Conservation (phyloP, 495 filamentous ascomycete species). For the Penicillium desertorum region DNA sequence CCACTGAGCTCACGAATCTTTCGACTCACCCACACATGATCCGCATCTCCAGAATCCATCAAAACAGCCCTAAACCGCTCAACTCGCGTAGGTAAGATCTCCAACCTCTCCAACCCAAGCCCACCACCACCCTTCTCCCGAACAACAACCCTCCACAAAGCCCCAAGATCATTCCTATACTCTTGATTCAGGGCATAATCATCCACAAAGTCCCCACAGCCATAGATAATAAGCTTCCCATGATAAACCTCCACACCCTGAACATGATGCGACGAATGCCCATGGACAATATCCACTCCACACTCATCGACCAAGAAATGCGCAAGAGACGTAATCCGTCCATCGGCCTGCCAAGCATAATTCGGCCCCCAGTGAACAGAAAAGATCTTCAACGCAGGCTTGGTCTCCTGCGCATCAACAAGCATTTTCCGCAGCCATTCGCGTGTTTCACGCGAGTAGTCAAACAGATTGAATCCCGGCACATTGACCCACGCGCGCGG, state of each 20-base stretch:
- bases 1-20: slow-evolving; percentile 23
- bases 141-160: slow-evolving; percentile 41
- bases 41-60: slow-evolving; percentile 20
- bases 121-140: slow-evolving; percentile 4
- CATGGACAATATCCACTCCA: slow-evolving; percentile 46
- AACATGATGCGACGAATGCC: slow-evolving; percentile 46
- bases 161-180: slow-evolving; percentile 44
- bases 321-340: slow-evolving; percentile 32
- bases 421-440: slow-evolving; percentile 25
- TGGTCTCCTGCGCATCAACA: background rate
- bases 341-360: slow-evolving; percentile 36
- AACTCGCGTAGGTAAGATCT: slow-evolving; percentile 34
- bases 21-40: slow-evolving; percentile 30
- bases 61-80: slow-evolving; percentile 29
- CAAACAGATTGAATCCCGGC: slow-evolving; percentile 34
- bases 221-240: slow-evolving; percentile 42
- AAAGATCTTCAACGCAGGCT: slow-evolving; percentile 38
- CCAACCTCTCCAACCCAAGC: slow-evolving; percentile 26
- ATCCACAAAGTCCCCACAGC: slow-evolving; percentile 48
- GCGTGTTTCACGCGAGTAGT: slow-evolving; percentile 30
- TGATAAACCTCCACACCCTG: slow-evolving; percentile 44
- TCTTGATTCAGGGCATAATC: slow-evolving; percentile 38
- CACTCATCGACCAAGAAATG: slow-evolving; percentile 47
- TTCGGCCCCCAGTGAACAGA: slow-evolving; percentile 47
- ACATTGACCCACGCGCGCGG: slow-evolving; percentile 24